Base-by-base conservation (phyloP, 164 flowering plant species). In the Macadamia integrifolia region DNA sequence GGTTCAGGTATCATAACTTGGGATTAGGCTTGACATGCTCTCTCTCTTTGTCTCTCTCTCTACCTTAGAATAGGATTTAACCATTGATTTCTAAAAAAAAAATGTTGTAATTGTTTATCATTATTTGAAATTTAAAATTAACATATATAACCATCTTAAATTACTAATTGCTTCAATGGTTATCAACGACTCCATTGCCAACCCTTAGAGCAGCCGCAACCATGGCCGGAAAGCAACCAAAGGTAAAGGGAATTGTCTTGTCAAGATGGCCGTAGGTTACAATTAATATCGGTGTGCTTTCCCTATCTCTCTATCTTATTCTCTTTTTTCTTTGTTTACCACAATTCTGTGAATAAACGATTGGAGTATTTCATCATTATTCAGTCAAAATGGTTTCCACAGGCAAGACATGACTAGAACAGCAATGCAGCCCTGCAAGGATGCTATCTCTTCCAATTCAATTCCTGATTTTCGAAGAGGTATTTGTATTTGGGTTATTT, bases 221-320 rank as follows among this genome's bases (percentile, higher is more conserved):
- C 68, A 65, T 71, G 73, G 58, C 23, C 23, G 23, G 23, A 65
- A 46, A 14, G 50, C 61, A 18, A 63, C 28, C 68, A 68, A 30
- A 58, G 55, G n/a, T 23, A 23, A 23, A 23, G 23, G 44, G 30
- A 9, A 59, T 23, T 62, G 66, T 30, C 29, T 93, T 64, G 97
- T 93, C 6, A 97, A 93, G 82, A 93, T 93, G 98, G 98, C 97
- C 49, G 98, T 93, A 17, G 98, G 98, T 29, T 93, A 93, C 69
- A 94, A 91, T 80, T 97, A 93, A 71, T 94, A 93, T 66, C 96
- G 97, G 98, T 89, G 57, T 30, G 59, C 23, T 17, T 62, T 61
- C 40, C 23, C 68, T 56, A 23, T 65, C 48, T 43, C 48, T 43
- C 23, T 23, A 23, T 23, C 48, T 43, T 9, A 9, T 0, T 9